Base-by-base conservation (phyloP, 352 stramenopile genomes). In the Aphanomyces stellatus region DNA sequence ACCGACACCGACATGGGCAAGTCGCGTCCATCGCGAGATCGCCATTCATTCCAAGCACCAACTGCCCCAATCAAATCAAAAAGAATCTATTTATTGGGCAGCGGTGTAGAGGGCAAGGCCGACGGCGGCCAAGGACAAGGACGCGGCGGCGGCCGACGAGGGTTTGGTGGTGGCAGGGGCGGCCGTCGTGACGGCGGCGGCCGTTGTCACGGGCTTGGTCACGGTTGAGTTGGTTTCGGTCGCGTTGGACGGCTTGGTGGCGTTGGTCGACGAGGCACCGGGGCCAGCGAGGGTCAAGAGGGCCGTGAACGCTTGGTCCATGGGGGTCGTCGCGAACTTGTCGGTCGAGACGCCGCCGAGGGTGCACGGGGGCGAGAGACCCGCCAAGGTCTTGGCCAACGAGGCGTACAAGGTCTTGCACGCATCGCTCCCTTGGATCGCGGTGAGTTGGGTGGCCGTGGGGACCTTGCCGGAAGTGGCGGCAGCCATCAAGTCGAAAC, bases 91-190 rank as follows among this genome's bases (percentile, higher is more conserved):
- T 46, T 46, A 46, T 46, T 46, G 37, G 37, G 37, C 37, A 46
- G 2, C 13, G n/a, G 37, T 19, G 37, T 46, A 46, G 11, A 46
- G n/a, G 6, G 55, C 24, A 5, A 67, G 34, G 11, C 34, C 60
- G 3, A 67, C 40, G 13, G 60, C 41, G 30, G 60, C 60, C 28
- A 67, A 17, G 40, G 60, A 37, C 22, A 67, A 17, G 46, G 34
- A 37, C 3, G 41, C 40, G 10, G 40, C 24, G 60, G 4, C 60
- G n/a, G 60, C 60, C 13, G 15, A n/a, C 30, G 60, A 67, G 6
- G 1, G 25, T 7, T 7, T 7, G 43, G 60, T 48, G 27, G 60
- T 43, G 19, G 60, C n/a, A 7, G 60, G 43, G 27, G 60, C 22
- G 8, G 60, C 35, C 10, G 41, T 43, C 4, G 49, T 53, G 7